Percentiles rank a stretch among this genome's conserved stretches.
Evolutionary conservation across 1,284 basidiomycete species (phyloP).

Genomic region (Rhizoctonia solani): DNA sequence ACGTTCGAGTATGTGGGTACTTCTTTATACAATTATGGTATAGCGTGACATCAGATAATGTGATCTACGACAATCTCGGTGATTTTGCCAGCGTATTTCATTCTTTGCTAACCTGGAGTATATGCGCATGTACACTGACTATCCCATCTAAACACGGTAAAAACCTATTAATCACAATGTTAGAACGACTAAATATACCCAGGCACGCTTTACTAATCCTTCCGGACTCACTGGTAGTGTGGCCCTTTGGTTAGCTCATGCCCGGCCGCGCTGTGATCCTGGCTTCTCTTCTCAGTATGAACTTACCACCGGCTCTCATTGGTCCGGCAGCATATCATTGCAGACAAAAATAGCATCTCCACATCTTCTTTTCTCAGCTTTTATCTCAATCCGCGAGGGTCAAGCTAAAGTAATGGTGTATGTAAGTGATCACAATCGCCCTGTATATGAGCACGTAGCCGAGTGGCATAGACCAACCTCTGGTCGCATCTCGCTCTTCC

Average conservation of each 20-base stretch:
- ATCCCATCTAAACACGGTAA: background rate
- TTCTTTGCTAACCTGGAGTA: background rate
- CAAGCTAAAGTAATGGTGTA: background rate
- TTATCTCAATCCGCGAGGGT: background rate
- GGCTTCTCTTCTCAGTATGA: conserved; percentile 23
- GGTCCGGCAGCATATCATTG: conserved; percentile 17
- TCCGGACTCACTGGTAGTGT: too few species aligned
- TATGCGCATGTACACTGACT: background rate
- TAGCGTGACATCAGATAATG: too few species aligned
- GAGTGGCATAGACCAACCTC: background rate
- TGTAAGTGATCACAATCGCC: background rate
- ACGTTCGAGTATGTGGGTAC: too few species aligned
- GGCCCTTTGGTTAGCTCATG: background rate
- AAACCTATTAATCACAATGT: background rate
- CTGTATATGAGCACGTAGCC: conserved; percentile 6
- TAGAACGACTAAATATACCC: too few species aligned
- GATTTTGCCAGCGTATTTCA: background rate
- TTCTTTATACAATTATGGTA: too few species aligned
- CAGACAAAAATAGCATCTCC: conserved; percentile 17
- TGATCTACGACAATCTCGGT: background rate
- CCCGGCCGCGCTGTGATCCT: conserved; percentile 8
- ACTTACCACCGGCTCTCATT: background rate
- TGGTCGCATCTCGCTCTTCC: conserved; percentile 33
- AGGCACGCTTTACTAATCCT: too few species aligned
- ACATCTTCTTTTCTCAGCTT: background rate